phyloP scores from a whole-genome alignment of 176 grass and related monocot species.

The Zizania latifolia region DNA sequence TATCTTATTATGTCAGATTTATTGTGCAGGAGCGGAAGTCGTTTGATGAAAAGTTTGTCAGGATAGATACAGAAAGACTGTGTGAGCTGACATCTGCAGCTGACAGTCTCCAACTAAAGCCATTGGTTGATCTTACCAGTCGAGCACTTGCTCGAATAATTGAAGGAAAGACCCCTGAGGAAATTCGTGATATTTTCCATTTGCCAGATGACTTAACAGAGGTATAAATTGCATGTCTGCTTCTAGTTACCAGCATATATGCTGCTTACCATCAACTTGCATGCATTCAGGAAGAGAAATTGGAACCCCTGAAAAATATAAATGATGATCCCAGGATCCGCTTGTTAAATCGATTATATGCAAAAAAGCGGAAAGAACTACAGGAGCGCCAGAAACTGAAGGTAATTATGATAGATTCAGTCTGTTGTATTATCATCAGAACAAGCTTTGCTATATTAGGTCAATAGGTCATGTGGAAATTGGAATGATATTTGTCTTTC shows the following conservation, averaged over 20 bases:
- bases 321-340: conserved; percentile 97
- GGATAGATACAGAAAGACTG: conserved; percentile 83
- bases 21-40: conserved; percentile 67
- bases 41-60: conserved; percentile 97
- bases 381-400: conserved; percentile 91
- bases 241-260: neutral
- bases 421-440: neutral
- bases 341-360: conserved; percentile 92
- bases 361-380: conserved; percentile 96
- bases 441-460: neutral
- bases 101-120: conserved; percentile 91
- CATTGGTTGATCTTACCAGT: conserved; percentile 96
- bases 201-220: conserved; percentile 96
- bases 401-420: conserved; percentile 30
- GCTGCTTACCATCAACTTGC: conserved; percentile 27
- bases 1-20: conserved; percentile 26
- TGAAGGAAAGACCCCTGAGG: conserved; percentile 97
- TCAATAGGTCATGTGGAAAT: neutral
- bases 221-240: conserved; percentile 32
- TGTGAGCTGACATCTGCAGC: conserved; percentile 98
- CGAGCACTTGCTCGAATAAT: conserved; percentile 96
- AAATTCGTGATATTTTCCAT: conserved; percentile 98
- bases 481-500: neutral
- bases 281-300: conserved; percentile 93
- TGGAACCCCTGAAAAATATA: conserved; percentile 97